Conservation (phyloP, 2,329 filamentous ascomycete species). For the Rutstroemia sp. region DNA sequence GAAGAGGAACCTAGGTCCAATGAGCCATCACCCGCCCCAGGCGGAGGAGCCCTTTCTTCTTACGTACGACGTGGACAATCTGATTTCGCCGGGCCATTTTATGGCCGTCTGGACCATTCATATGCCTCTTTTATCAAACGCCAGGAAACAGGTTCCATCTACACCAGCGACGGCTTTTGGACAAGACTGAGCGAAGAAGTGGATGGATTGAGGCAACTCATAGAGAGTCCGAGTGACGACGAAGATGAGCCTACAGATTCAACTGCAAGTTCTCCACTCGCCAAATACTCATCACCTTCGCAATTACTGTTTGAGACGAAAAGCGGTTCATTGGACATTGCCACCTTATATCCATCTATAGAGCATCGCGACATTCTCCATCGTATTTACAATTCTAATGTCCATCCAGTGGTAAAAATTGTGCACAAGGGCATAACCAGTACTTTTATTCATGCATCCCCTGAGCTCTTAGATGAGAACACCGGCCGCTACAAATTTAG, state of each 20-base stretch:
- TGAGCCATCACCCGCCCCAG: background rate
- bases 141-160: constrained; percentile 5
- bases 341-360: background rate
- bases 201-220: constrained; percentile 6
- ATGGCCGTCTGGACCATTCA: constrained; percentile 1
- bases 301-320: constrained; percentile 2
- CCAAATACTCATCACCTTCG: constrained; percentile 4
- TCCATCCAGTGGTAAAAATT: constrained; percentile 1
- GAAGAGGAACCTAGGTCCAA: background rate
- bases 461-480: background rate
- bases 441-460: background rate
- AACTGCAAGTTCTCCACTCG: background rate
- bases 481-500: constrained; percentile 7
- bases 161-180: constrained; percentile 6
- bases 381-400: constrained; percentile 1
- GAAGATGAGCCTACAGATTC: constrained; percentile 4
- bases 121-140: constrained; percentile 6
- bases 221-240: constrained; percentile 4
- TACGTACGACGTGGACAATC: too few relatives aligned
- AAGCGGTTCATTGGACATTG: background rate
- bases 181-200: constrained; percentile 9
- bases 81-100: background rate
- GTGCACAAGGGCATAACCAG: background rate
- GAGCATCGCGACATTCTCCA: background rate
- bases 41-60: background rate